phyloP scores from a whole-genome alignment of 75 land plant species.

The Pinus taeda region DNA sequence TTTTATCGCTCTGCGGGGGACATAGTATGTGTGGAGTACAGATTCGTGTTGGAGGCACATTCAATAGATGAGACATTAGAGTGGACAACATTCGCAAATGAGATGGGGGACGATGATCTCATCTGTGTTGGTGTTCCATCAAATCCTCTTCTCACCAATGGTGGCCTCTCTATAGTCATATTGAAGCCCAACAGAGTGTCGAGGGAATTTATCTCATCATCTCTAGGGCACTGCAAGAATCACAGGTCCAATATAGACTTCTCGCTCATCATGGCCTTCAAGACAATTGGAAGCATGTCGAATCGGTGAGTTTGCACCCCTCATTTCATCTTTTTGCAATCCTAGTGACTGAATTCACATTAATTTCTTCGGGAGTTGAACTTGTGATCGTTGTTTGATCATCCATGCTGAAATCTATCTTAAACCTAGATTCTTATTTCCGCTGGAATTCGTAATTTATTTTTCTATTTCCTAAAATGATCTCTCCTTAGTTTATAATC shows the following conservation, averaged over 20 bases:
- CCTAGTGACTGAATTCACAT: neutral
- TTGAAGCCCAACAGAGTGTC: conserved; percentile 28
- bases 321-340: neutral
- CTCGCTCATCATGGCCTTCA: conserved; percentile 20
- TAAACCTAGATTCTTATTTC: too few relatives aligned
- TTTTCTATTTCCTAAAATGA: too few relatives aligned
- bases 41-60: conserved; percentile 68
- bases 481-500: too few relatives aligned
- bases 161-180: conserved; percentile 38
- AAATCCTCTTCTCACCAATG: conserved; percentile 42
- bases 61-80: conserved; percentile 62
- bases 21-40: conserved; percentile 15
- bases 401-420: too few relatives aligned
- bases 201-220: conserved; percentile 30
- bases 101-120: conserved; percentile 28
- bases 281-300: conserved; percentile 37
- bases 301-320: conserved; percentile 17
- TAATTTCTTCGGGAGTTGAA: neutral
- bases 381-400: too few relatives aligned
- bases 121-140: conserved; percentile 36
- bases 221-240: conserved; percentile 32
- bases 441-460: too few relatives aligned
- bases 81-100: conserved; percentile 61
- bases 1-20: too few relatives aligned
- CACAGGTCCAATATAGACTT: conserved; percentile 36